These are phyloP conservation scores for Nemania sp. DNA, from an alignment of 2,329 filamentous ascomycete species.

Conservation along the genomic window DNA sequence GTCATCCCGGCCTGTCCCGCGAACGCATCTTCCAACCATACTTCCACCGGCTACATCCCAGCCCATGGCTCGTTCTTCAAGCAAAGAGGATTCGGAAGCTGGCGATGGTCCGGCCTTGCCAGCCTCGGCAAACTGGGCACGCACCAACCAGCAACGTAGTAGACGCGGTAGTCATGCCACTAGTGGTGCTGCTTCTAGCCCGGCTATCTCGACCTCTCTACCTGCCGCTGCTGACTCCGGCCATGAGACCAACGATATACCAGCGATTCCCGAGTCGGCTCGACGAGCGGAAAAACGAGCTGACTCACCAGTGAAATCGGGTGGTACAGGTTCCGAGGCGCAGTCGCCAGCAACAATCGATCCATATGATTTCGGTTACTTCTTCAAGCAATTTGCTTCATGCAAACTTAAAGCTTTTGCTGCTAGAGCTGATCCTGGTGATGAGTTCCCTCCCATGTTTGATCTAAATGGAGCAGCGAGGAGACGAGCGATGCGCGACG, in stretches of 20 bases:
- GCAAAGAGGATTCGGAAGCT: conserved; percentile 74
- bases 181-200: conserved; percentile 80
- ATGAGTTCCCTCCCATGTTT: conserved; percentile 73
- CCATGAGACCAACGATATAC: conserved; percentile 49
- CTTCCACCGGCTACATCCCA: conserved; percentile 52
- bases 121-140: conserved; percentile 91
- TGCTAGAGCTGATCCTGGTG: conserved; percentile 28
- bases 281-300: conserved; percentile 38
- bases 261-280: conserved; percentile 40
- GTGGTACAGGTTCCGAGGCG: conserved; percentile 10
- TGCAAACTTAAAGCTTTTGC: conserved; percentile 47
- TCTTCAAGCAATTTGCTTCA: conserved; percentile 34
- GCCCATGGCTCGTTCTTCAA: conserved; percentile 75
- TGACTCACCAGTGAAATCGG: conserved; percentile 21
- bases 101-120: conserved; percentile 91
- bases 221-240: conserved; percentile 57
- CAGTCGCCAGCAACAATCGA: conserved; percentile 20
- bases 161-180: conserved; percentile 79
- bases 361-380: conserved; percentile 31
- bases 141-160: conserved; percentile 67
- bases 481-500: conserved; percentile 76
- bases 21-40: conserved; percentile 53
- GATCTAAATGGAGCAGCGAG: conserved; percentile 82
- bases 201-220: conserved; percentile 67
- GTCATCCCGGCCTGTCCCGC: conserved; percentile 58